Conservation (phyloP, 257 asterid genomes). For the Solanum gandarillasii region DNA sequence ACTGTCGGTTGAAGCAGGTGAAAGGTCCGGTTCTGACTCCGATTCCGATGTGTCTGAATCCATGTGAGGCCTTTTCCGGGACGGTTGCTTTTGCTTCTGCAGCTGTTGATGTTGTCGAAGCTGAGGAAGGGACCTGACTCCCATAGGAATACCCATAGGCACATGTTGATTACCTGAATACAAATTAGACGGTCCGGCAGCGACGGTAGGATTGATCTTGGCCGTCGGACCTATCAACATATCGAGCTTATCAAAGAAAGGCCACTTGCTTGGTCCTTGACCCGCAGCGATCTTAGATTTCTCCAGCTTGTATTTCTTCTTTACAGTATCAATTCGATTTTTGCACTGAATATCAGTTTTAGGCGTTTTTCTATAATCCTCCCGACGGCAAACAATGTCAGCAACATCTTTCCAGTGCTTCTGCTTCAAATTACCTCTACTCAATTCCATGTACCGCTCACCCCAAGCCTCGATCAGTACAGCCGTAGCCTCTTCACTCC, state of each 20-base stretch:
- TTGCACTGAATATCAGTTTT: conserved; percentile 90
- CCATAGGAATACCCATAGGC: conserved; percentile 38
- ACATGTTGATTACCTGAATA: conserved; percentile 4
- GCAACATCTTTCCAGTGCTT: conserved; percentile 89
- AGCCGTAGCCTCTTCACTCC: conserved; percentile 88
- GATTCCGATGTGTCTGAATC: conserved; percentile 37
- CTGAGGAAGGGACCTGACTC: conserved; percentile 24
- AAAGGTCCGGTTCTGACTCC: conserved; percentile 45
- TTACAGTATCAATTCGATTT: conserved; percentile 84
- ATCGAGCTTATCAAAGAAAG: conserved; percentile 48
- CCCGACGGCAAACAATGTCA: conserved; percentile 53
- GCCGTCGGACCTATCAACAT: conserved; percentile 50
- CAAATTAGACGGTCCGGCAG: neutral
- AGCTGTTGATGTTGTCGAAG: conserved; percentile 7
- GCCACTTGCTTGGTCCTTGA: conserved; percentile 64
- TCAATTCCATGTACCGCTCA: conserved; percentile 62
- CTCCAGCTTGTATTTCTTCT: conserved; percentile 85
- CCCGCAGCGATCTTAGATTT: conserved; percentile 61
- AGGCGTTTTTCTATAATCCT: conserved; percentile 44
- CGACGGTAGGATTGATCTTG: conserved; percentile 9
- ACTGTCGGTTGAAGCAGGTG: conserved; percentile 49
- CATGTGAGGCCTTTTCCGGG: conserved; percentile 23
- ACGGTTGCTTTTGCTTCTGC: conserved; percentile 10
- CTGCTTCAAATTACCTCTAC: conserved; percentile 83
- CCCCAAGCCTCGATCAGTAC: conserved; percentile 87